Evolutionary conservation across 352 stramenopile species (phyloP).

Genomic region (Phytophthora pini): DNA sequence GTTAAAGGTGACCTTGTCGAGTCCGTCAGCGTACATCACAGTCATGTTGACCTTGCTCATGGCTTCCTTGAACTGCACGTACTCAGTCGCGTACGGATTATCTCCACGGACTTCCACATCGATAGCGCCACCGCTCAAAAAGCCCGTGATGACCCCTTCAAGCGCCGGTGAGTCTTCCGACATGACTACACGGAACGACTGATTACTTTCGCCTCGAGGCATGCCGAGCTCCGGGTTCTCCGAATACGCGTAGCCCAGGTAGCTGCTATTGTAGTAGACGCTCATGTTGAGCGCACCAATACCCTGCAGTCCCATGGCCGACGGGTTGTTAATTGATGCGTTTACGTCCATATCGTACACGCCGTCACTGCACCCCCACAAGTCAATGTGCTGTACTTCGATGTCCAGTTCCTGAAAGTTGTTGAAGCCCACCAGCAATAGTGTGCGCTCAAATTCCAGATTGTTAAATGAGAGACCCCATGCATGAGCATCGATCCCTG

Average conservation of each 20-base stretch:
- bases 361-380: conserved; percentile 42
- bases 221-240: conserved; percentile 47
- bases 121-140: conserved; percentile 35
- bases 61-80: conserved; percentile 41
- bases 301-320: conserved; percentile 53
- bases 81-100: conserved; percentile 47
- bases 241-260: conserved; percentile 65
- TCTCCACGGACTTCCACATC: conserved; percentile 58
- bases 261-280: conserved; percentile 65
- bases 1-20: conserved; percentile 44
- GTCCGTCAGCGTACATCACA: conserved; percentile 54
- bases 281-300: conserved; percentile 73
- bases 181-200: conserved; percentile 59
- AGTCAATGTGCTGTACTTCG: conserved; percentile 55
- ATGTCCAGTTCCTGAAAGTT: conserved; percentile 44
- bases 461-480: conserved; percentile 55
- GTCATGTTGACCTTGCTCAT: conserved; percentile 58
- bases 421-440: conserved; percentile 54
- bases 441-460: conserved; percentile 53
- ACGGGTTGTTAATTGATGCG: conserved; percentile 56
- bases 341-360: conserved; percentile 62
- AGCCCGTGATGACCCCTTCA: conserved; percentile 42
- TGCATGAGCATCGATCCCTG: conserved; percentile 46
- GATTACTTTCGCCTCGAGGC: conserved; percentile 46
- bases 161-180: conserved; percentile 38